These are phyloP conservation scores for Mycena epipterygia DNA, from an alignment of 768 basidiomycete species.

Conservation along the genomic window DNA sequence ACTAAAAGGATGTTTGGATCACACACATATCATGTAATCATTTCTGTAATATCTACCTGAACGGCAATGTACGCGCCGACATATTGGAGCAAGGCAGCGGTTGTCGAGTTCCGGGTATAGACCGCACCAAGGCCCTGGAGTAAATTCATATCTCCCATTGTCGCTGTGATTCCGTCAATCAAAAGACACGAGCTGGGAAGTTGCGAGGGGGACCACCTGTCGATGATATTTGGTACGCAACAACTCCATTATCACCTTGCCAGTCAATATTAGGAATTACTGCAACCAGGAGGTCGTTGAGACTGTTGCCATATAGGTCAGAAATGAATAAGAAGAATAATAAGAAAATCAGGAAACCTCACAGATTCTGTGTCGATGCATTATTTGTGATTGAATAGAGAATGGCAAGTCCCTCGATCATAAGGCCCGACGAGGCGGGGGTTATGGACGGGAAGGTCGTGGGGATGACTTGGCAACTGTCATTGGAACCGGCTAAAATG, in stretches of 20 bases:
- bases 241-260: constrained; percentile 5
- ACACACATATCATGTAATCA: neutral
- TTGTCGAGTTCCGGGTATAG: neutral
- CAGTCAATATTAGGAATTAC: neutral
- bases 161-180: neutral
- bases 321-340: neutral
- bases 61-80: constrained; percentile 7
- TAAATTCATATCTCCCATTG: neutral
- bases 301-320: neutral
- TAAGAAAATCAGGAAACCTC: neutral
- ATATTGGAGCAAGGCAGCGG: neutral
- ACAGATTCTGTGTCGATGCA: constrained; percentile 6
- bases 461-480: neutral
- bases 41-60: constrained; percentile 2
- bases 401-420: constrained; percentile 20
- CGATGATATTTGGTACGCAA: no score
- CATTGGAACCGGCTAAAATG: constrained; percentile 6
- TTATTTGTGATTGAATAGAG: neutral
- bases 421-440: neutral
- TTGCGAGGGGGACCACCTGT: no score
- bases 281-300: neutral
- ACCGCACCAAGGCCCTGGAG: neutral
- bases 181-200: no score
- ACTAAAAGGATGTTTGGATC: constrained; percentile 3
- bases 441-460: neutral